Percentiles rank a stretch among this genome's conserved stretches.
Conservation (phyloP, 108 stramenopile genomes). For the Stephanodiscus triporus region DNA sequence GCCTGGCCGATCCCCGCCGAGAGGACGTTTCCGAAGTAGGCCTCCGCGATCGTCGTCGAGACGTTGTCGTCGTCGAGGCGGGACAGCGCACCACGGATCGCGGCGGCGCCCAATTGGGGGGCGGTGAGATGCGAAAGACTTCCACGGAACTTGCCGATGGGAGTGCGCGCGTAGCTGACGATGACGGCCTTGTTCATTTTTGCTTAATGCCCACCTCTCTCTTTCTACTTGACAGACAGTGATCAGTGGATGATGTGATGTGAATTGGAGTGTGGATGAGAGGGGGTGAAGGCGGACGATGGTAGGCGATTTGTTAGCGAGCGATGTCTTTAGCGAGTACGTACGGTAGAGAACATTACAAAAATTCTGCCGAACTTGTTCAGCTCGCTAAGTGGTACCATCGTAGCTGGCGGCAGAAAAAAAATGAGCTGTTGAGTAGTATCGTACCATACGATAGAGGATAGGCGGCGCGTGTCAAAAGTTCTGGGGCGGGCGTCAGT, state of each 20-base stretch:
- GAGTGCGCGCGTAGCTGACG: constrained; percentile 89
- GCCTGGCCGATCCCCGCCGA: constrained; percentile 96
- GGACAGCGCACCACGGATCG: constrained; percentile 73
- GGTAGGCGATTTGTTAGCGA: background rate
- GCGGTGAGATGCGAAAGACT: constrained; percentile 85
- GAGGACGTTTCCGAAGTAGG: constrained; percentile 95
- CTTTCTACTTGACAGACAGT: no score
- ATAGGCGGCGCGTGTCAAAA: no score
- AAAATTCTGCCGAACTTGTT: no score
- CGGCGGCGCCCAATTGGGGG: constrained; percentile 82
- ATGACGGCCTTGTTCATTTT: constrained; percentile 72
- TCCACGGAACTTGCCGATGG: constrained; percentile 89
- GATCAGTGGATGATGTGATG: no score
- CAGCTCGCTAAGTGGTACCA: no score
- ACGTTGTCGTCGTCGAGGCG: constrained; percentile 59
- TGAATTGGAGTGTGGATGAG: no score
- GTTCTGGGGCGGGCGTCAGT: no score
- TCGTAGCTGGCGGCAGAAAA: no score
- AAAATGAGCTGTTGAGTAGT: no score
- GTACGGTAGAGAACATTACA: no score
- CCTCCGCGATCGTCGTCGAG: constrained; percentile 75
- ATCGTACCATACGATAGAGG: no score
- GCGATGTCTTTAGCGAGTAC: no score
- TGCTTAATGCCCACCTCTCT: background rate
- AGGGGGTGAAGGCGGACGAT: background rate